Base-by-base conservation (phyloP, 805 yeast species). In the Candida patagonica region DNA sequence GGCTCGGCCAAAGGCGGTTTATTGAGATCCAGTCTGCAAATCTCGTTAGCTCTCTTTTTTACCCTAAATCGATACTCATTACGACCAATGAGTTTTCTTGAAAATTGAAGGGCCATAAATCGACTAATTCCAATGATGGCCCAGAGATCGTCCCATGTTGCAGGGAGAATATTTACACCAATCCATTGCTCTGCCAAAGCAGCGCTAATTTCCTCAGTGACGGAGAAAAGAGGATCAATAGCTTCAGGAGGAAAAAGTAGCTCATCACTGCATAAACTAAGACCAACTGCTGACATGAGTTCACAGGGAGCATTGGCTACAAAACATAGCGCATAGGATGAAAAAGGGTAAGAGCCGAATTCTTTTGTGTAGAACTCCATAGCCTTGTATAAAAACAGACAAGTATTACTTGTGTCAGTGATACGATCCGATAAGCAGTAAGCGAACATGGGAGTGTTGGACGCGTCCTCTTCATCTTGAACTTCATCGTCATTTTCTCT, bases 281-380 rank as follows among this genome's bases (percentile, higher is more conserved):
- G 56, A 0, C 94, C 95, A 0, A 88, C 83, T 57, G 83, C 87
- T 30, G 80, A 77, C 53, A 71, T 70, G 40, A 69, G 66, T 1
- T 67, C 62, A 4, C 66, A 57, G 0, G 72, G 66, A 15, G 71
- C 49, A 19, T 78, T 78, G 8, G 74, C 69, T 4, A 89, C 78
- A 57, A 89, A 86, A 1, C 81, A 77, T 27, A 92, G 52, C 0
- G 87, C 73, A 52, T 80, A 87, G 19, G 92, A 77, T 13, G 86
- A 75, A 54, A 85, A 89, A 0, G 98, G 97, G 47, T 77, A 94
- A 0, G 96, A 83, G 4, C 96, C 96, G 58, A 80, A 92, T 49
- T 88, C 95, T 47, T 81, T 78, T 38, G 86, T 77, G 51, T 76
- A 86, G 54, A 71, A 87, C 44, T 87, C 94, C 52, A 92, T 67